These are phyloP conservation scores for Tolypocladium pustulatum DNA, from an alignment of 2,329 filamentous ascomycete species.

Conservation along the genomic window DNA sequence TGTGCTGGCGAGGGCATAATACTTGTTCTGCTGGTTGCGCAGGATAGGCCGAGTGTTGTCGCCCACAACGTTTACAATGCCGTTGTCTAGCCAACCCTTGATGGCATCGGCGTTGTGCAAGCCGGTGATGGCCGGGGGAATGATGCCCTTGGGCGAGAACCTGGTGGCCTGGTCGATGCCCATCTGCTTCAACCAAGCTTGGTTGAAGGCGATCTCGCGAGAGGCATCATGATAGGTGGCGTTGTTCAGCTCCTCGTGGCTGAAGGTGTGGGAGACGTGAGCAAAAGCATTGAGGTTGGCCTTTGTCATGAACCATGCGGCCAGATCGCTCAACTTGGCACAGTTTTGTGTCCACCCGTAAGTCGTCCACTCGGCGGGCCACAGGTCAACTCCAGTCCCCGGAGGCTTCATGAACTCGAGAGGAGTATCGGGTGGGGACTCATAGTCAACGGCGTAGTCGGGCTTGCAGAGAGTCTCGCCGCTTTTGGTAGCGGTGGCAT, in stretches of 20 bases:
- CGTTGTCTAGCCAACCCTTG: conserved; percentile 46
- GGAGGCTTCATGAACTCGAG: conserved; percentile 35
- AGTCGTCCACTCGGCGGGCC: conserved; percentile 38
- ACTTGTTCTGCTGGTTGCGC: conserved; percentile 38
- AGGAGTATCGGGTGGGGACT: conserved; percentile 30
- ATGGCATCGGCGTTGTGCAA: conserved; percentile 55
- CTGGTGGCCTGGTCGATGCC: conserved; percentile 33
- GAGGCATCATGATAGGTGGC: conserved; percentile 45
- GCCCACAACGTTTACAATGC: conserved; percentile 50
- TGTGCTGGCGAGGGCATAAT: conserved; percentile 45
- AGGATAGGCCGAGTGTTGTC: conserved; percentile 50
- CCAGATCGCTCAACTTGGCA: conserved; percentile 35
- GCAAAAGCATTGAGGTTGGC: conserved; percentile 43
- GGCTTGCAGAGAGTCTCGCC: conserved; percentile 30
- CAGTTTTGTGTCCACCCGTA: conserved; percentile 41
- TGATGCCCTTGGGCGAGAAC: conserved; percentile 44
- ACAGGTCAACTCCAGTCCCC: conserved; percentile 37
- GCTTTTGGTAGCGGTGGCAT: conserved; percentile 36
- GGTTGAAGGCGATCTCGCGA: conserved; percentile 50
- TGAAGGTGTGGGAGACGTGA: conserved; percentile 53
- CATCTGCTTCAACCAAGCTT: conserved; percentile 44
- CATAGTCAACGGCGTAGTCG: conserved; percentile 30
- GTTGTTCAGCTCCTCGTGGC: conserved; percentile 47
- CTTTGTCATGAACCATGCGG: conserved; percentile 39
- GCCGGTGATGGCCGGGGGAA: conserved; percentile 54